A percentile compares a stretch with the other conserved stretches of the same genome.
These are phyloP conservation scores for Mentha longifolia DNA, from an alignment of 257 asterid species.

Conservation along the genomic window DNA sequence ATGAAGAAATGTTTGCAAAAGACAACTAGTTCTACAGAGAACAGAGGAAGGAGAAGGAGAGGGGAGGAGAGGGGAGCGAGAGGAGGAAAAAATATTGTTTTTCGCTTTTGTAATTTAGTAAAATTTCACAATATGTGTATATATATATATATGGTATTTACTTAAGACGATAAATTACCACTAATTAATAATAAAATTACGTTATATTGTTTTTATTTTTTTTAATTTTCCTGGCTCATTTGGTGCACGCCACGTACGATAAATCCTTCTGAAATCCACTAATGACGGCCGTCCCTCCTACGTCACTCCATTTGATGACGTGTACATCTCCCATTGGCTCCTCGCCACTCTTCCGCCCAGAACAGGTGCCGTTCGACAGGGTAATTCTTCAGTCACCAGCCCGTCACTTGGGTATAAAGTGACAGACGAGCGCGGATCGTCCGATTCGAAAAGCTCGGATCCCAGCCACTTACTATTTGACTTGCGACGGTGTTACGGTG, in stretches of 20 bases:
- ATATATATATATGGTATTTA: background rate
- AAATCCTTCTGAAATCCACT: constrained; percentile 20
- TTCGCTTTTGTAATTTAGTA: constrained; percentile 15
- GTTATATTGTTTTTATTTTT: background rate
- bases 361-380: background rate
- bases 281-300: constrained; percentile 16
- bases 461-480: background rate
- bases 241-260: constrained; percentile 26
- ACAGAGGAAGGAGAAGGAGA: background rate
- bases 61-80: background rate
- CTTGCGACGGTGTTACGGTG: background rate
- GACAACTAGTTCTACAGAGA: constrained; percentile 29
- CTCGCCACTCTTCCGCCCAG: background rate
- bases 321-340: constrained; percentile 7
- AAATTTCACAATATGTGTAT: background rate
- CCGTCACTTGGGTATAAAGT: constrained; percentile 1
- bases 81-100: constrained; percentile 21
- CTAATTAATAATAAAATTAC: no score
- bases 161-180: background rate
- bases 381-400: background rate
- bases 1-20: constrained; percentile 26
- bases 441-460: background rate
- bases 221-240: background rate
- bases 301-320: constrained; percentile 32
- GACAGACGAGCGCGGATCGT: constrained; percentile 9